Percentiles rank a stretch among this genome's conserved stretches.
Conservation (phyloP, 768 basidiomycete species). For the Rhodotorula taiwanensis region DNA sequence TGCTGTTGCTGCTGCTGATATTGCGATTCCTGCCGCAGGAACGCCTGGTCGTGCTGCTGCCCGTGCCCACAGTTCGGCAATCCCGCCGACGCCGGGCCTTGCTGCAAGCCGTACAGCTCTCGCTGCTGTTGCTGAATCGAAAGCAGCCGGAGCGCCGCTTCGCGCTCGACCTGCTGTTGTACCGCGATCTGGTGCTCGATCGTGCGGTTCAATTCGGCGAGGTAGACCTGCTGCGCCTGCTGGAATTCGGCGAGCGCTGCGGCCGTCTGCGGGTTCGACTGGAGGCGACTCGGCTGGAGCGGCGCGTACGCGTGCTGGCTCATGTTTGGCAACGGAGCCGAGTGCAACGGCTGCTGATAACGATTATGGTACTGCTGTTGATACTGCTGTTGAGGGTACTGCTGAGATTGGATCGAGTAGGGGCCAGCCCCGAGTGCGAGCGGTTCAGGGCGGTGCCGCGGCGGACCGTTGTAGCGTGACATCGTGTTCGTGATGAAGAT, state of each 20-base stretch:
- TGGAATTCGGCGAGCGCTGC: conserved; percentile 18
- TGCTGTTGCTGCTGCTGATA: conserved; percentile 3
- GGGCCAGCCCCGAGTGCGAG: too few species aligned
- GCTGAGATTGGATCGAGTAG: too few species aligned
- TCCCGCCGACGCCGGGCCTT: background rate
- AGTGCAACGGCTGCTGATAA: background rate
- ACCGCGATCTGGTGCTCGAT: conserved; percentile 23
- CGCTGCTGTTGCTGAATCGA: background rate
- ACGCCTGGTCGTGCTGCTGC: background rate
- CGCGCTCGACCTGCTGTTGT: conserved; percentile 21
- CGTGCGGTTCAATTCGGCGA: conserved; percentile 14
- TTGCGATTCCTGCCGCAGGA: background rate
- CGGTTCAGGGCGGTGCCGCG: too few species aligned
- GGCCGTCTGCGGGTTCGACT: background rate
- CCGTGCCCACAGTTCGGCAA: background rate
- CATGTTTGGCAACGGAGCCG: background rate
- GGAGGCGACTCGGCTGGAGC: background rate
- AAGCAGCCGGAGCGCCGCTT: background rate
- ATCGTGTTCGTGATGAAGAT: too few species aligned
- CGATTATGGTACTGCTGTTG: background rate
- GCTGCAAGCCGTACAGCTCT: background rate
- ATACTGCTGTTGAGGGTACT: background rate
- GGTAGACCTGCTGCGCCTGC: conserved; percentile 16
- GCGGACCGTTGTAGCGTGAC: too few species aligned
- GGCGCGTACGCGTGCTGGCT: background rate